Conservation (phyloP, 2,329 filamentous ascomycete species). For the Pleoardoris graminearum region DNA sequence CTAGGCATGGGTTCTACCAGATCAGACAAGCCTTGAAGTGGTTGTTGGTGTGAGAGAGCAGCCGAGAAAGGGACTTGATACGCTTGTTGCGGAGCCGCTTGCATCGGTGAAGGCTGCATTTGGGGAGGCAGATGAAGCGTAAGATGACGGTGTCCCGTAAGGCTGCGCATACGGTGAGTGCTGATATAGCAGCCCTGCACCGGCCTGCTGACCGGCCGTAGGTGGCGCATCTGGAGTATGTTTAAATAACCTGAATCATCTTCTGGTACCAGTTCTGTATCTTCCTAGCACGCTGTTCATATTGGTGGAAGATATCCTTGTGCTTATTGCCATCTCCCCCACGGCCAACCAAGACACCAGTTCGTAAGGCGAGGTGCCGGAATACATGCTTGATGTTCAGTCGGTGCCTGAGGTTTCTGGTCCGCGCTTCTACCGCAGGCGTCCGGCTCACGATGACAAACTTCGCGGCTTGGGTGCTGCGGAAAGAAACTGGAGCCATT, state of each 20-base stretch:
- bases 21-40: constrained; percentile 6
- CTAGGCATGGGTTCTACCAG: neutral
- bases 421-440: constrained; percentile 27
- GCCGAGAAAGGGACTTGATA: constrained; percentile 21
- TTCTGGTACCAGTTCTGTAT: constrained; percentile 36
- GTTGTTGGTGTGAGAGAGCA: constrained; percentile 25
- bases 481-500: constrained; percentile 50
- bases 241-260: constrained; percentile 25
- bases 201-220: neutral
- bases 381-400: constrained; percentile 35
- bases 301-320: constrained; percentile 34
- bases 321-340: constrained; percentile 25
- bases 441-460: constrained; percentile 34
- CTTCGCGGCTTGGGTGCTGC: constrained; percentile 35
- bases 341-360: constrained; percentile 30
- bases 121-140: neutral
- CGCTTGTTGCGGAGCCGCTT: neutral
- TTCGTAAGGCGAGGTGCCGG: constrained; percentile 29
- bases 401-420: constrained; percentile 30
- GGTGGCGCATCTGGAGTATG: neutral
- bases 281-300: constrained; percentile 30
- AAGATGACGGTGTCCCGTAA: constrained; percentile 1
- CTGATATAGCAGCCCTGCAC: neutral
- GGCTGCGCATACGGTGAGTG: constrained; percentile 1
- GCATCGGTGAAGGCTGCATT: neutral